Evolutionary conservation across 2,329 filamentous ascomycete species (phyloP), one percentile per base, ranked within the genome.

Genomic region (Colletotrichum sublineola): DNA sequence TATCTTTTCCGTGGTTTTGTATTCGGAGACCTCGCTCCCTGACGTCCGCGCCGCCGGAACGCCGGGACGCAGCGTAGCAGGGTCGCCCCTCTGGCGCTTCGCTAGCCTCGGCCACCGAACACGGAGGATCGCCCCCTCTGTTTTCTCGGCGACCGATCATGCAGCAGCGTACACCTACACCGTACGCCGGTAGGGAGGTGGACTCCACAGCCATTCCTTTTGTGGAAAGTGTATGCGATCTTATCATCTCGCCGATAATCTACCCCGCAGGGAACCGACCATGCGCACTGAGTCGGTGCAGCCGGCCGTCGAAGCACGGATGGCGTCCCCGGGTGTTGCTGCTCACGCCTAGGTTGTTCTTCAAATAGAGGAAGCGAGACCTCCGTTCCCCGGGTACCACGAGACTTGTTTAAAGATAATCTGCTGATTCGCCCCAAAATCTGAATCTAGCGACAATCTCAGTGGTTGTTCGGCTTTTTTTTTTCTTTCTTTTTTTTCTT

Each of bases 11-110:
- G 24, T 4, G 4, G 5, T 46, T n/a, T n/a, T 11, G 4, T 3
- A 20, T 46, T 11, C 15, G 8, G 44, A n/a, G 20, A 46, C 18
- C 18, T n/a, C 44, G 83, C 83, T 75, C 78, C 84, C 84, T 83
- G 81, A 18, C 83, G 80, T 29, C 83, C 82, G 20, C 44, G 9
- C 44, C 18, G 1, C 18, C 12, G 44, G 18, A 0, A 2, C 44
- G 44, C 44, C 44, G 44, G 44, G 44, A 46, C 44, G 44, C 20
- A 46, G 20, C 18, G 44, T 20, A 46, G 18, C 44, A 20, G 8
- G 8, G 18, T 11, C 44, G 20, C 15, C 15, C 40, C 40, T 20
- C 18, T 20, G 18, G 18, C 15, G 42, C 42, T 44, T 44, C 42
- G 18, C 44, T 46, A 18, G 8, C 44, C 44, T n/a, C 20, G 6